Conservation (phyloP, 1,139 yeast species). For the Nadsonia commutata region DNA sequence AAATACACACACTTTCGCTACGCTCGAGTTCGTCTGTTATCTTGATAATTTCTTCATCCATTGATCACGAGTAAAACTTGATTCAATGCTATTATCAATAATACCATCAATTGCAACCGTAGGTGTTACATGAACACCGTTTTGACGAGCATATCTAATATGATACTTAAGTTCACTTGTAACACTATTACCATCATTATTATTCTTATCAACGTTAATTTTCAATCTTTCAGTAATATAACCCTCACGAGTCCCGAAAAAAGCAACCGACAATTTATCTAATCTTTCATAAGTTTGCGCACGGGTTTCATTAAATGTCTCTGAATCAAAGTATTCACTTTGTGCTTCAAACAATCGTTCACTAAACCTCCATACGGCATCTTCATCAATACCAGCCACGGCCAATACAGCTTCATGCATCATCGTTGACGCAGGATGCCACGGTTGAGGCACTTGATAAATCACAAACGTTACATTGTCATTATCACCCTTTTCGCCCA, state of each 20-base stretch:
- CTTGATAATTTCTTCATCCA: too few relatives aligned
- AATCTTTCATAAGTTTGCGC: conserved; percentile 42
- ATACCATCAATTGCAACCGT: conserved; percentile 63
- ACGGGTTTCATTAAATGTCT: conserved; percentile 39
- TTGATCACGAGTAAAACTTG: conserved; percentile 18
- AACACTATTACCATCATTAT: conserved; percentile 46
- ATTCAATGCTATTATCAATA: conserved; percentile 29
- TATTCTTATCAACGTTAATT: conserved; percentile 20
- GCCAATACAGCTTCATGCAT: conserved; percentile 64
- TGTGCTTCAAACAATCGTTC: conserved; percentile 33
- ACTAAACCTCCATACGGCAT: conserved; percentile 50
- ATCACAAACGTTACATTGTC: conserved; percentile 28
- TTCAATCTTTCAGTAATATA: conserved; percentile 18
- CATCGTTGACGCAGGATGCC: conserved; percentile 65
- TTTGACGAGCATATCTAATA: conserved; percentile 57
- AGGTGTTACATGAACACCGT: conserved; percentile 79
- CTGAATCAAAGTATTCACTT: conserved; percentile 43
- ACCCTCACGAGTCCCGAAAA: conserved; percentile 19
- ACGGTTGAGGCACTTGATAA: conserved; percentile 66
- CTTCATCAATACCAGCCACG: conserved; percentile 44
- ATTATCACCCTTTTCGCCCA: conserved; percentile 11
- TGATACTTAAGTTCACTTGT: conserved; percentile 57
- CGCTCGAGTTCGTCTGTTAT: too few relatives aligned
- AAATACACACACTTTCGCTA: too few relatives aligned
- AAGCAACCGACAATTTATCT: conserved; percentile 34